Conservation (phyloP, 495 filamentous ascomycete species). For the Aspergillus nidulans region DNA sequence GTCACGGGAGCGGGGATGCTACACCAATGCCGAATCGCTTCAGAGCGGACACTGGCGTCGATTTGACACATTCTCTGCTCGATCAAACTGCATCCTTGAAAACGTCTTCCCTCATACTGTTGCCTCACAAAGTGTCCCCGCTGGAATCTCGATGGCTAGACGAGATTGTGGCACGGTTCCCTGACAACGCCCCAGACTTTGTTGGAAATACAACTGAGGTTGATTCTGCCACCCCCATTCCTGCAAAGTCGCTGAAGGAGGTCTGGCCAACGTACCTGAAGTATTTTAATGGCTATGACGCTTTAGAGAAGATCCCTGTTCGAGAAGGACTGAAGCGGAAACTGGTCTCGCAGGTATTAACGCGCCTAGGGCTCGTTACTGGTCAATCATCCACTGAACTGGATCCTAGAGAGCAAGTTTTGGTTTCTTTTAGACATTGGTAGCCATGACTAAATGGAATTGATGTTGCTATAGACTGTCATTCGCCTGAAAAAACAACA, state of each 20-base stretch:
- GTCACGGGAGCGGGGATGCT: conserved; percentile 38
- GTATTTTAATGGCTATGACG: conserved; percentile 84
- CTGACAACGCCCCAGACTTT: conserved; percentile 22
- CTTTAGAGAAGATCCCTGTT: conserved; percentile 80
- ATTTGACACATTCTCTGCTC: conserved; percentile 35
- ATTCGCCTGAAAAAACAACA: background rate
- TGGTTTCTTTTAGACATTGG: conserved; percentile 45
- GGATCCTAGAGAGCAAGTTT: conserved; percentile 36
- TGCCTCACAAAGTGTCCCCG: conserved; percentile 51
- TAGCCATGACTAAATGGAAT: conserved; percentile 12
- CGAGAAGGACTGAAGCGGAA: conserved; percentile 82
- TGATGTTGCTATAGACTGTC: background rate
- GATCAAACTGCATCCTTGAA: conserved; percentile 37
- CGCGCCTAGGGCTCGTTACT: conserved; percentile 32
- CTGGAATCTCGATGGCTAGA: conserved; percentile 70
- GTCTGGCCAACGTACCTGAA: conserved; percentile 56
- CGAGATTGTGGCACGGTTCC: conserved; percentile 60
- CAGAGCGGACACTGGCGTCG: conserved; percentile 24
- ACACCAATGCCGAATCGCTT: conserved; percentile 32
- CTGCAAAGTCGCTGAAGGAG: conserved; percentile 48
- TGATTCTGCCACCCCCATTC: conserved; percentile 42
- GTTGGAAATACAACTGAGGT: conserved; percentile 14
- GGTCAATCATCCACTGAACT: conserved; percentile 29
- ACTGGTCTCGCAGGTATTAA: conserved; percentile 64
- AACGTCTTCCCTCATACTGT: conserved; percentile 44